Evolutionary conservation across 2,329 filamentous ascomycete species (phyloP), one percentile per base, ranked within the genome.

Genomic region (Cordyceps tenuipes): DNA sequence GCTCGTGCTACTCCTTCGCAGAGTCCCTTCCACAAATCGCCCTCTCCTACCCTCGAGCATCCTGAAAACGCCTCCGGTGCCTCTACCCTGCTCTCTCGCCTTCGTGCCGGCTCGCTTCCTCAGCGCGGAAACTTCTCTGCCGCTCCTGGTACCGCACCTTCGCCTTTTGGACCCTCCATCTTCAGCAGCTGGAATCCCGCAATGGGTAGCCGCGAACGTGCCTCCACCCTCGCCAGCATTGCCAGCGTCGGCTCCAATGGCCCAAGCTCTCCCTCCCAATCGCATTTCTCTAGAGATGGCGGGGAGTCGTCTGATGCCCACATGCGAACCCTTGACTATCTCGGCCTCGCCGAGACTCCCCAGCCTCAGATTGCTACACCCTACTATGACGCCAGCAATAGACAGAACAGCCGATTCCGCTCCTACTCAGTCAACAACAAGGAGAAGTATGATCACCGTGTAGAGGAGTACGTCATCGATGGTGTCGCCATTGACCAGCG

Each of bases 371-470:
- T 95, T 63, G 86, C 86, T 47, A 86, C 89, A 9, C 87, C 89
- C 2, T 88, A 91, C 68, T 78, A 93, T 62, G 86, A 87, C 63
- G 52, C 34, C 15, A 87, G 90, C 70, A 82, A 90, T 65, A 88
- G 87, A 70, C 89, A 89, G 67, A 82, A 87, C 49, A 97, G 89
- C 72, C 86, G 94, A 57, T 96, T 97, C 79, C 86, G 94, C 51
- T 99, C 94, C 1, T 97, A 97, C 73, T 99, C 94, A 0, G 94
- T 99, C 65, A 99, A 99, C 73, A 95, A 96, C 60, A 97, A 96
- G 74, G 93, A 97, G 72, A 95, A 94, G 72, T 97, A 97, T 68
- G 92, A 89, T 2, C 91, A 95, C 67, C 88, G 91, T 51, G 92
- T 95, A 57, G 88, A 91, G 29, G 88, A 91, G 62, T 90, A 89